A percentile compares a stretch with the other conserved stretches of the same genome.
phyloP scores from a whole-genome alignment of 2,329 filamentous ascomycete genomes.

The Helminthosporium solani region DNA sequence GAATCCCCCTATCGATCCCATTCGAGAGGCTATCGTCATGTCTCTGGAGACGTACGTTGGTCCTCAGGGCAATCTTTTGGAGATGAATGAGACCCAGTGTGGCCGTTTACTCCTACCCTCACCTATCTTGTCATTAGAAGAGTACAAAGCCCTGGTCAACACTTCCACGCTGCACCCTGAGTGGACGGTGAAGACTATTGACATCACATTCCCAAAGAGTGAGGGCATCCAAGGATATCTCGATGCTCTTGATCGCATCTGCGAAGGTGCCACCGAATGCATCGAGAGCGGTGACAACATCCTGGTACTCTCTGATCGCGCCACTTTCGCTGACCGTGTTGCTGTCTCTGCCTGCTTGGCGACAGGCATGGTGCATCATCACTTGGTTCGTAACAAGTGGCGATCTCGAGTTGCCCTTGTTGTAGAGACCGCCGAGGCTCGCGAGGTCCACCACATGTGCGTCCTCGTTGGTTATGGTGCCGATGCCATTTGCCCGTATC shows the following conservation, averaged over 20 bases:
- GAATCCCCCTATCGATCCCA: conserved; percentile 95
- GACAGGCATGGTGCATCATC: conserved; percentile 92
- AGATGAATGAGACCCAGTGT: conserved; percentile 91
- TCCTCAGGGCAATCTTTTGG: conserved; percentile 89
- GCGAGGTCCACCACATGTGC: conserved; percentile 98
- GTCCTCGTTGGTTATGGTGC: conserved; percentile 95
- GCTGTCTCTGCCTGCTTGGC: conserved; percentile 83
- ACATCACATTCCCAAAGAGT: conserved; percentile 87
- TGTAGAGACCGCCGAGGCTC: conserved; percentile 90
- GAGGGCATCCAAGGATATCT: conserved; percentile 83
- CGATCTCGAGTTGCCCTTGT: conserved; percentile 83
- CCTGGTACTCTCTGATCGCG: conserved; percentile 85
- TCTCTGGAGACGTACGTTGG: conserved; percentile 95
- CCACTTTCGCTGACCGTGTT: conserved; percentile 77
- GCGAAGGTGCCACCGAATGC: conserved; percentile 77
- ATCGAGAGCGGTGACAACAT: conserved; percentile 82
- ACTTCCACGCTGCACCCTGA: conserved; percentile 70
- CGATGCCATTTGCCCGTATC: conserved; percentile 91
- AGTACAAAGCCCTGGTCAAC: conserved; percentile 85
- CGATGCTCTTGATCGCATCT: conserved; percentile 84
- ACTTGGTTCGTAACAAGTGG: conserved; percentile 95
- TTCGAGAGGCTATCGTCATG: conserved; percentile 97
- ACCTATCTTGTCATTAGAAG: conserved; percentile 82
- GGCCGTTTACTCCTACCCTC: conserved; percentile 82
- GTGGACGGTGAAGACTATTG: conserved; percentile 88